Evolutionary conservation across 495 filamentous ascomycete genomes (phyloP).

Genomic region (Penicillium alfredii): DNA sequence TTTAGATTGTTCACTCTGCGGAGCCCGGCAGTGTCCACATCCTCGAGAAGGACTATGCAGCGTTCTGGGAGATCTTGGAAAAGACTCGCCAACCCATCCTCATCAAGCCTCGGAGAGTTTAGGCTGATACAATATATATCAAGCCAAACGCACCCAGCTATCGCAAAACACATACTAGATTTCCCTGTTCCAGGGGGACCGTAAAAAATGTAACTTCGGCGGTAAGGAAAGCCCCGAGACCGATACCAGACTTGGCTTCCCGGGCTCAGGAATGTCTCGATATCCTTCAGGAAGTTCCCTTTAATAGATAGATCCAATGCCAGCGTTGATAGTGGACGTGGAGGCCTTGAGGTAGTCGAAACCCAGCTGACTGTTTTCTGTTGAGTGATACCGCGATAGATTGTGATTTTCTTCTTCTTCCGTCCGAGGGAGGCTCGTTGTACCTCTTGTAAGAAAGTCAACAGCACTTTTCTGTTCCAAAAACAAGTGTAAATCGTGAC

Average conservation of each 20-base stretch:
- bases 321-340: neutral
- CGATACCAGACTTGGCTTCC: constrained; percentile 24
- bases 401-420: too few species aligned
- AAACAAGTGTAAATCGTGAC: too few species aligned
- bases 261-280: constrained; percentile 11
- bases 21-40: constrained; percentile 36
- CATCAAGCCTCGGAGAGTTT: constrained; percentile 24
- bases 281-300: constrained; percentile 8
- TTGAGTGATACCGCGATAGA: too few species aligned
- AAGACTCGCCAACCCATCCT: constrained; percentile 57
- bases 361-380: too few species aligned
- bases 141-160: constrained; percentile 55
- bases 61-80: constrained; percentile 46
- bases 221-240: constrained; percentile 58
- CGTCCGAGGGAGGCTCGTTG: too few species aligned
- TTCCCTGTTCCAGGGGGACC: constrained; percentile 68
- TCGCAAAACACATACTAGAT: constrained; percentile 55
- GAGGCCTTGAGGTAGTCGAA: too few species aligned
- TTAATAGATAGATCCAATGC: too few species aligned
- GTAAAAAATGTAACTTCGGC: constrained; percentile 56
- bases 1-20: constrained; percentile 33
- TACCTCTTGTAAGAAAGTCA: too few species aligned
- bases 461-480: too few species aligned
- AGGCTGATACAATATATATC: constrained; percentile 52
- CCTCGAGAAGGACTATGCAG: constrained; percentile 34